Evolutionary conservation across 176 grass and related monocot species (phyloP), one percentile per base, ranked within the genome.

Genomic region (Eleusine coracana): DNA sequence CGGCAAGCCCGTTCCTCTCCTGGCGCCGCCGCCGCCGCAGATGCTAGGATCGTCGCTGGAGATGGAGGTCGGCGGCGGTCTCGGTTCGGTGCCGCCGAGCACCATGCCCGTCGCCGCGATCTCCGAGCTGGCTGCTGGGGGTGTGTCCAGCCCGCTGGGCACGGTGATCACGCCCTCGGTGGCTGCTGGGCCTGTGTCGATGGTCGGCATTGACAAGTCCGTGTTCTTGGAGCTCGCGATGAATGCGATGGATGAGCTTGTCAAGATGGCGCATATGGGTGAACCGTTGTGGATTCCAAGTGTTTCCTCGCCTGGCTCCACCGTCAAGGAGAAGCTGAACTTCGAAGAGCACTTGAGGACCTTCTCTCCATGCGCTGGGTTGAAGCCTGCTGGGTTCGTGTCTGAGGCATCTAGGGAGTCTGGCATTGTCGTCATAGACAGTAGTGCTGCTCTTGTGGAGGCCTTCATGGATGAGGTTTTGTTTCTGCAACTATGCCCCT

Each of bases 201-300:
- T 74, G n/a, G 44, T 38, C 61, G 71, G 77, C 42, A 28, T 84
- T 15, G 85, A 91, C 31, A 89, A 61, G 59, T 92, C 89, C 16
- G 56, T 90, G 80, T 71, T 96, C 45, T 44, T 94, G 78, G 86
- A 99, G 70, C 87, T 99, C 42, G 97, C 93, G 3, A 48, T 87
- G 23, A 73, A 78, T 8, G 93, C 97, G 3, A 96, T 96, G 89
- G 76, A 94, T 52, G 93, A 96, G 78, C 87, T 99, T 44, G 78
- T 99, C 76, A 96, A 96, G 85, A 92, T 99, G 97, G 93, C 93
- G 2, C 87, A 92, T 66, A 86, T 87, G 93, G 82, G 79, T 4
- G 91, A 94, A 21, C 93, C 89, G 0, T 34, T 99, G 75, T 99
- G 97, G 97, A 90, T 93, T 73, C 77, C 75, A 44, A 77, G 13